Conservation (phyloP, 169 alveolate genomes). For the Plasmodium inui region DNA sequence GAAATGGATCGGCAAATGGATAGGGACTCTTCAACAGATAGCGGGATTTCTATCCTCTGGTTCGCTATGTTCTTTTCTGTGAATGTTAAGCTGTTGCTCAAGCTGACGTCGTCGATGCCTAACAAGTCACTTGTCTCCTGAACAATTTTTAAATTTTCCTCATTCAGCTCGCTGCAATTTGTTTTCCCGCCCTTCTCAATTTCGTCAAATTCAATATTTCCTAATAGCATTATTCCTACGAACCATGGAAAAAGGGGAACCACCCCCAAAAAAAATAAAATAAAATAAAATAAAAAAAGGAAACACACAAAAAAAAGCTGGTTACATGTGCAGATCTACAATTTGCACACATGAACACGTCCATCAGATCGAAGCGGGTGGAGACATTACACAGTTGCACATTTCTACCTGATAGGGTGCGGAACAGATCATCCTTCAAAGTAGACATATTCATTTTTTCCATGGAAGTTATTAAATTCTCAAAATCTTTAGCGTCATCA, state of each 20-base stretch:
- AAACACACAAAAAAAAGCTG: background rate
- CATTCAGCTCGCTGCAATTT: conserved; percentile 76
- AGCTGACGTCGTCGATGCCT: conserved; percentile 76
- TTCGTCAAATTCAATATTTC: conserved; percentile 82
- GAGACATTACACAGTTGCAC: background rate
- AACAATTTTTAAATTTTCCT: conserved; percentile 69
- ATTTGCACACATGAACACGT: background rate
- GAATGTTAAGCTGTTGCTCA: conserved; percentile 72
- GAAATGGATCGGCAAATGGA: conserved; percentile 82
- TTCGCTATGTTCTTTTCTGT: conserved; percentile 81
- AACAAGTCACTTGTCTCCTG: conserved; percentile 66
- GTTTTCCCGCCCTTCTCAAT: conserved; percentile 80
- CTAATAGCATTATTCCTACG: conserved; percentile 84
- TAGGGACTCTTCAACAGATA: conserved; percentile 78
- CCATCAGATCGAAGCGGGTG: background rate
- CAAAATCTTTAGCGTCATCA: conserved; percentile 53
- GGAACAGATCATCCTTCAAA: conserved; percentile 46
- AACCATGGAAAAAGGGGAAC: background rate
- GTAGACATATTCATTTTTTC: conserved; percentile 63
- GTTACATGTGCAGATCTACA: background rate
- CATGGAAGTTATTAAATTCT: conserved; percentile 15
- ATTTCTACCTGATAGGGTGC: conserved; percentile 49
- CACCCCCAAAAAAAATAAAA: background rate
- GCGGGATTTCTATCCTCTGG: conserved; percentile 82
- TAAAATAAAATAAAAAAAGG: too few species aligned